Conservation (phyloP, 495 filamentous ascomycete species). For the Symbiotaphrina buchneri region DNA sequence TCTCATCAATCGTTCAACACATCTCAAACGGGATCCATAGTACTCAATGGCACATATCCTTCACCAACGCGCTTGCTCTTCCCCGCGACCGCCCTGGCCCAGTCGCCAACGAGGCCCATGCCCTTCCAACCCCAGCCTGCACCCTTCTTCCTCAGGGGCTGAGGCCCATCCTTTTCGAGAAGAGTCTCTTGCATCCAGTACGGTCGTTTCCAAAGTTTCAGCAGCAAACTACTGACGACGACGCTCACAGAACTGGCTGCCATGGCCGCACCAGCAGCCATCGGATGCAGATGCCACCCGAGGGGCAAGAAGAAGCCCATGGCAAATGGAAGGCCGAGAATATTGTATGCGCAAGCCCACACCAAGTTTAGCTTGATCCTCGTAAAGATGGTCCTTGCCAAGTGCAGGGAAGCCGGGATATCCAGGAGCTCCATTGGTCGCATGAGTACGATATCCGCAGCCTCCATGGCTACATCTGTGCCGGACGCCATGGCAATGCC, state of each 20-base stretch:
- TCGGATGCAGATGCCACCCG: slow-evolving; percentile 71
- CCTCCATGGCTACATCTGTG: slow-evolving; percentile 96
- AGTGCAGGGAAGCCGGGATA: slow-evolving; percentile 63
- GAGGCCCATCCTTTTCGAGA: slow-evolving; percentile 13
- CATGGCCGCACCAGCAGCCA: slow-evolving; percentile 93
- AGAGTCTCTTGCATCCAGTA: slow-evolving; percentile 67
- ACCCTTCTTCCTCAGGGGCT: slow-evolving; percentile 8
- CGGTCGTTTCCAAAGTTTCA: slow-evolving; percentile 78
- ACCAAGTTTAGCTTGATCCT: slow-evolving; percentile 85
- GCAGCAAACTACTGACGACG: slow-evolving; percentile 55
- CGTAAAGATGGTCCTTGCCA: slow-evolving; percentile 67
- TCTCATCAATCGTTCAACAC: no score
- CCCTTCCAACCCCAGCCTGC: slow-evolving; percentile 6
- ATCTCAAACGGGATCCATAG: slow-evolving; percentile 15
- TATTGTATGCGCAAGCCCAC: slow-evolving; percentile 86
- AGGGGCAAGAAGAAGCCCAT: slow-evolving; percentile 90
- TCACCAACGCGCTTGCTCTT: slow-evolving; percentile 20
- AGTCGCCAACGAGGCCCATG: slow-evolving; percentile 15
- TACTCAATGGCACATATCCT: slow-evolving; percentile 34
- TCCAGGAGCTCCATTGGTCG: slow-evolving; percentile 74
- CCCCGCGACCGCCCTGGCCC: slow-evolving; percentile 13
- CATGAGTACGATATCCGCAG: slow-evolving; percentile 92
- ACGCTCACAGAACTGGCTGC: slow-evolving; percentile 75
- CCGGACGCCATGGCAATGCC: slow-evolving; percentile 84
- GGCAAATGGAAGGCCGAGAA: slow-evolving; percentile 81